Percentiles rank a stretch among this genome's conserved stretches.
Evolutionary conservation across 352 stramenopile species (phyloP).

Genomic region (Hyaloperonospora arabidopsidis): DNA sequence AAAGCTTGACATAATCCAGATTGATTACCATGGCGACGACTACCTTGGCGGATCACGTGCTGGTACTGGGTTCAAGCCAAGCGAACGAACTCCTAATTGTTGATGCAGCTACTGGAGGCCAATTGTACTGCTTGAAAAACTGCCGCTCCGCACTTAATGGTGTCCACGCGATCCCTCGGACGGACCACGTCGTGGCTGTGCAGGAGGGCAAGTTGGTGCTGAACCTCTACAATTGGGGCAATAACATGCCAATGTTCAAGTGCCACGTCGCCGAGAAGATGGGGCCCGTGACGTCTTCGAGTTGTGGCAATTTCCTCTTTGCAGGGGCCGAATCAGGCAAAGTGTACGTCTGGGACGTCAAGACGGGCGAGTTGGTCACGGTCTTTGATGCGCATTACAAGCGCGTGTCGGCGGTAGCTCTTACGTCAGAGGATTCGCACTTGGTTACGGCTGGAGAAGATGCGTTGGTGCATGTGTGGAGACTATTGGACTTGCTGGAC

Average conservation of each 20-base stretch:
- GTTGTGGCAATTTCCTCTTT: constrained; percentile 69
- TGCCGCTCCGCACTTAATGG: constrained; percentile 41
- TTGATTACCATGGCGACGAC: constrained; percentile 31
- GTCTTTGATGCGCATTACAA: constrained; percentile 87
- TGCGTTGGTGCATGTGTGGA: constrained; percentile 75
- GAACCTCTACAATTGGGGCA: constrained; percentile 57
- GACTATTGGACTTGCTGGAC: constrained; percentile 61
- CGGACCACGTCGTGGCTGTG: constrained; percentile 56
- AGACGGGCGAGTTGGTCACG: constrained; percentile 68
- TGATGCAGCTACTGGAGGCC: constrained; percentile 47
- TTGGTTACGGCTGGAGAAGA: constrained; percentile 75
- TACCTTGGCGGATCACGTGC: constrained; percentile 48
- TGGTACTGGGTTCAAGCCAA: constrained; percentile 58
- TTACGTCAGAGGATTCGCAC: constrained; percentile 72
- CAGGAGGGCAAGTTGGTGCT: constrained; percentile 62
- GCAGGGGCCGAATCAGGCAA: constrained; percentile 69
- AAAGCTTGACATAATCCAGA: constrained; percentile 8
- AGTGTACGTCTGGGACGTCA: constrained; percentile 82
- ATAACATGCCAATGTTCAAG: constrained; percentile 64
- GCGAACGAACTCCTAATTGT: constrained; percentile 59
- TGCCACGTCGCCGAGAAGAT: constrained; percentile 74
- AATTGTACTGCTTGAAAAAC: constrained; percentile 76
- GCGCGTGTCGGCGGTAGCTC: constrained; percentile 50
- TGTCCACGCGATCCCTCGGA: constrained; percentile 50
- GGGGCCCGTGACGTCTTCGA: constrained; percentile 44